Conservation (phyloP, 345 rosid genomes). For the Cardiospermum halicacabum region DNA sequence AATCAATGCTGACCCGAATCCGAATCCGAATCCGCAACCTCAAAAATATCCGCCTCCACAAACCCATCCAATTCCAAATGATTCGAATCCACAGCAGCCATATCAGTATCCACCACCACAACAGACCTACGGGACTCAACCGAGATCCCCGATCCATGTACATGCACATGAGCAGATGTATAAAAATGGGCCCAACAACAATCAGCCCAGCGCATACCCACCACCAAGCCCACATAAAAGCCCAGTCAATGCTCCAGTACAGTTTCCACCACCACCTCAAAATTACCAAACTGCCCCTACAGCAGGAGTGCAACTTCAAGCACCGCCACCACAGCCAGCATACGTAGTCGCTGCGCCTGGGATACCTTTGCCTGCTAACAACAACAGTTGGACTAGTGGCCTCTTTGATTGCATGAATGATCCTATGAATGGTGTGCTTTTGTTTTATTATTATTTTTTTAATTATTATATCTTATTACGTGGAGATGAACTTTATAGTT, state of each 20-base stretch:
- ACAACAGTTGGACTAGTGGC: conserved; percentile 42
- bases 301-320: conserved; percentile 1
- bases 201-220: conserved; percentile 10
- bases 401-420: conserved; percentile 69
- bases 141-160: background rate
- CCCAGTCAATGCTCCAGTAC: too few species aligned
- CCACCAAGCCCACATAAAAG: background rate
- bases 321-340: background rate
- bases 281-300: background rate
- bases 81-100: conserved; percentile 9
- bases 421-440: conserved; percentile 54
- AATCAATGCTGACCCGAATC: too few species aligned
- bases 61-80: background rate
- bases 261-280: too few species aligned
- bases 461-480: background rate
- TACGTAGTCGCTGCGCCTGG: conserved; percentile 13
- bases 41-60: conserved; percentile 15
- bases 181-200: background rate
- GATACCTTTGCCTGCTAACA: conserved; percentile 19
- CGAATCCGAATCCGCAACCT: background rate
- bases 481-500: background rate
- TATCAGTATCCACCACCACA: conserved; percentile 15
- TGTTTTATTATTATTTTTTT: background rate
- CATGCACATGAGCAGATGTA: background rate
- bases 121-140: conserved; percentile 7